These are phyloP conservation scores for Monilinia fructicola DNA, from an alignment of 2,329 filamentous ascomycete genomes.

Conservation along the genomic window DNA sequence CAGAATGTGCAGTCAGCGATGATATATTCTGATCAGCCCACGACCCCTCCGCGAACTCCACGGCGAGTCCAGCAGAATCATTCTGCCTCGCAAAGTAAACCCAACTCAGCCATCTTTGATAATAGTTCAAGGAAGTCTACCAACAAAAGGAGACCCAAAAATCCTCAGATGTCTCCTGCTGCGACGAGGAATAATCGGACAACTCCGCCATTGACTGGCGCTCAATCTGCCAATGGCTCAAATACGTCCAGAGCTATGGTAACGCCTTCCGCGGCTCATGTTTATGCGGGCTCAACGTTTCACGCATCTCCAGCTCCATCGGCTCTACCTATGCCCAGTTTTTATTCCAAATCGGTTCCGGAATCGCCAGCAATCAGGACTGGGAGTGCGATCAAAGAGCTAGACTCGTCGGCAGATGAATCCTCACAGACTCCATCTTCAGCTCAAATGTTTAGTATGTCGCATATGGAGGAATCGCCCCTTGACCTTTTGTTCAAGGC, in stretches of 20 bases:
- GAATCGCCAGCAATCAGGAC: constrained; percentile 55
- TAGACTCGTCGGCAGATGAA: constrained; percentile 41
- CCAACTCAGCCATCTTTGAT: constrained; percentile 30
- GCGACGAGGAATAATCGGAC: constrained; percentile 32
- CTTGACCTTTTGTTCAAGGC: constrained; percentile 89
- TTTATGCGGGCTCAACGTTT: constrained; percentile 89
- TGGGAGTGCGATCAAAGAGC: constrained; percentile 47
- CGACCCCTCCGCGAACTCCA: constrained; percentile 41
- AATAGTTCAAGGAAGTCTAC: constrained; percentile 38
- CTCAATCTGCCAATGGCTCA: constrained; percentile 32
- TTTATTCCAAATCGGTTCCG: constrained; percentile 73
- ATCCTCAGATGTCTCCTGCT: constrained; percentile 38
- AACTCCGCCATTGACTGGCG: constrained; percentile 35
- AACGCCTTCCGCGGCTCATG: constrained; percentile 43
- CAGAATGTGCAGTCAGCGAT: constrained; percentile 39
- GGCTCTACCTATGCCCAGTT: constrained; percentile 85
- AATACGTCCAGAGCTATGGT: constrained; percentile 45
- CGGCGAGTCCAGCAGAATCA: constrained; percentile 32
- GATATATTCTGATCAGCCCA: constrained; percentile 31
- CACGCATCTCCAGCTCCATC: constrained; percentile 92
- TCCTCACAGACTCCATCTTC: constrained; percentile 44
- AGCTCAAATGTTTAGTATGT: constrained; percentile 54
- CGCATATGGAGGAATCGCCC: constrained; percentile 66
- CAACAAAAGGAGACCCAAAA: constrained; percentile 39
- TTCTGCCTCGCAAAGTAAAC: constrained; percentile 26